phyloP scores from a whole-genome alignment of 768 basidiomycete species.

The Sarcodon aspratus region DNA sequence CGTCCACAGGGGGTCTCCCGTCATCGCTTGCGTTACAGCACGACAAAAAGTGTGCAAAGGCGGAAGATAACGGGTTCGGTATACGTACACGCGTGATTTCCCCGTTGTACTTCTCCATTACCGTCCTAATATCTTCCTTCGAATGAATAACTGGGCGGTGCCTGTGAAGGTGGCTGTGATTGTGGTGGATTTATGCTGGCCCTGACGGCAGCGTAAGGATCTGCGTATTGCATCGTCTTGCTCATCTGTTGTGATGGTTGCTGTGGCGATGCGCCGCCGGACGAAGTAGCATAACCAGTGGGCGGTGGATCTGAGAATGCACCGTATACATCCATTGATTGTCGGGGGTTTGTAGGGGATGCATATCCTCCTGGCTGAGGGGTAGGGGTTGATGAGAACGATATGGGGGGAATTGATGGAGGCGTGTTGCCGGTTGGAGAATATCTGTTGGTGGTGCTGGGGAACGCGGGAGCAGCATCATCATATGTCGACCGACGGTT shows the following conservation, averaged over 20 bases:
- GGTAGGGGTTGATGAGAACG: constrained; percentile 16
- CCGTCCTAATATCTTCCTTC: background rate
- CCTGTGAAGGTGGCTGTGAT: background rate
- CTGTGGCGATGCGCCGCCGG: constrained; percentile 20
- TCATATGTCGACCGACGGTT: background rate
- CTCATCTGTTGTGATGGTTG: constrained; percentile 37
- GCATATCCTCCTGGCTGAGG: constrained; percentile 14
- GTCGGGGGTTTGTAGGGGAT: constrained; percentile 29
- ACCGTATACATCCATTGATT: constrained; percentile 81
- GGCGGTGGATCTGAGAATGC: constrained; percentile 87
- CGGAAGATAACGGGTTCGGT: too few relatives aligned
- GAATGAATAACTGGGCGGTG: background rate
- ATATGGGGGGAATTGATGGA: constrained; percentile 8
- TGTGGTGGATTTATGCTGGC: constrained; percentile 21
- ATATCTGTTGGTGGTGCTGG: background rate
- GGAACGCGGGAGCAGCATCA: background rate
- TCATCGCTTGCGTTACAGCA: too few relatives aligned
- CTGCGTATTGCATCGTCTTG: constrained; percentile 86
- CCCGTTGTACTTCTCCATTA: too few relatives aligned
- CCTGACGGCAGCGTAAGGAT: constrained; percentile 77
- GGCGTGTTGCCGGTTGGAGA: constrained; percentile 3
- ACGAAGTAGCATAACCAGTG: constrained; percentile 44
- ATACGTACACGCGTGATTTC: too few relatives aligned
- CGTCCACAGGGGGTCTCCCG: too few relatives aligned
- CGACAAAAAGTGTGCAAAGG: too few relatives aligned